phyloP scores from a whole-genome alignment of 345 rosid genomes.

The Barbarea vulgaris region DNA sequence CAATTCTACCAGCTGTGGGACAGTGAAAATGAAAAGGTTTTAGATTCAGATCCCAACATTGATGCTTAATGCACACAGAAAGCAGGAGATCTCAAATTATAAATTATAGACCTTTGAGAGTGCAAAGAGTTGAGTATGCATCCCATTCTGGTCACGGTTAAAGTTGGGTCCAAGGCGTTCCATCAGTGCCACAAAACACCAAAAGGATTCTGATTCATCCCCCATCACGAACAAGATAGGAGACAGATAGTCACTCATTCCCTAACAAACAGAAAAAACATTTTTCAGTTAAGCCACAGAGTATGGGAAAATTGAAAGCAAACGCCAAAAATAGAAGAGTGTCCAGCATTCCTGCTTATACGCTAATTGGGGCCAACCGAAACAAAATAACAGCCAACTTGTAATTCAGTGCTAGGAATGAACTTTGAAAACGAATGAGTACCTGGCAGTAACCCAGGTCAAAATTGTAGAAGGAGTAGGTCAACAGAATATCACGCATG shows the following conservation, averaged over 20 bases:
- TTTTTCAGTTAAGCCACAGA: slow-evolving; percentile 11
- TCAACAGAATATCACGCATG: slow-evolving; percentile 83
- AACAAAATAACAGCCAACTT: slow-evolving; percentile 16
- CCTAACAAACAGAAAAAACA: slow-evolving; percentile 55
- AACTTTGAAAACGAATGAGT: slow-evolving; percentile 25
- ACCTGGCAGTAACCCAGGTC: slow-evolving; percentile 99
- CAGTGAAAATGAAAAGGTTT: slow-evolving; percentile 10
- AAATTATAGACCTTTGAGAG: slow-evolving; percentile 71
- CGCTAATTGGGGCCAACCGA: not conserved
- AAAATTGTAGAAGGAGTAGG: slow-evolving; percentile 93
- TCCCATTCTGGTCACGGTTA: slow-evolving; percentile 95
- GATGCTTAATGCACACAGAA: slow-evolving; percentile 1
- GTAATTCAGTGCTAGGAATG: not conserved
- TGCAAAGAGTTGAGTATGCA: slow-evolving; percentile 98
- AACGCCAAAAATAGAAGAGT: slow-evolving; percentile 6
- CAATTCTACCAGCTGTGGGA: slow-evolving; percentile 84
- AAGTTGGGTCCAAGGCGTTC: slow-evolving; percentile 99
- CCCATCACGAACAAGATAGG: slow-evolving; percentile 87
- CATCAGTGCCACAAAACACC: slow-evolving; percentile 96
- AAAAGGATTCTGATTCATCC: slow-evolving; percentile 92
- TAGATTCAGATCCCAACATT: slow-evolving; percentile 31
- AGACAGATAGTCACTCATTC: slow-evolving; percentile 94
- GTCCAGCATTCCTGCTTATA: slow-evolving; percentile 1
- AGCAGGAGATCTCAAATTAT: not conserved
- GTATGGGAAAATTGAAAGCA: not conserved